Evolutionary conservation across 306 rosid genomes (phyloP).

Genomic region (Lagenaria siceraria): DNA sequence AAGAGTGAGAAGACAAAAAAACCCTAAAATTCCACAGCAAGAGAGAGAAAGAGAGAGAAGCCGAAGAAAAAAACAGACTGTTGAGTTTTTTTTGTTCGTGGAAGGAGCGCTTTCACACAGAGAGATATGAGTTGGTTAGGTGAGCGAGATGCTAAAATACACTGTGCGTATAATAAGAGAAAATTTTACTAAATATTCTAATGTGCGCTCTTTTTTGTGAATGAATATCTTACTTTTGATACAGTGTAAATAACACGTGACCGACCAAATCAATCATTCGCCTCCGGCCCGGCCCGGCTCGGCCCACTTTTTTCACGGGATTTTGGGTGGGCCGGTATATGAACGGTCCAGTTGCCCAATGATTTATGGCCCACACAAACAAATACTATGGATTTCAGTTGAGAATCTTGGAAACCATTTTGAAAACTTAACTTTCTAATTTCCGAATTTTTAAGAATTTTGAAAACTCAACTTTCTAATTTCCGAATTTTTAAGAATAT

Average conservation of each 20-base stretch:
- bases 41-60: constrained; percentile 8
- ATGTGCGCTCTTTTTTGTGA: constrained; percentile 19
- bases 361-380: neutral
- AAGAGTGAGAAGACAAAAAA: neutral
- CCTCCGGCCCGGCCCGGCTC: neutral
- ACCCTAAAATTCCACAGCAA: constrained; percentile 31
- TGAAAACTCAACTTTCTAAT: too few relatives aligned
- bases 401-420: neutral
- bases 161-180: constrained; percentile 17
- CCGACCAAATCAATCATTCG: constrained; percentile 4
- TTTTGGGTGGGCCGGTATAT: neutral
- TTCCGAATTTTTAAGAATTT: too few relatives aligned
- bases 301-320: neutral
- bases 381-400: too few relatives aligned
- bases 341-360: neutral
- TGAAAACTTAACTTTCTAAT: too few relatives aligned
- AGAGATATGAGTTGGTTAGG: constrained; percentile 40
- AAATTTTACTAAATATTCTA: constrained; percentile 15
- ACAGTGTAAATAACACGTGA: neutral
- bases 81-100: constrained; percentile 27
- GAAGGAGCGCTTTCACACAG: constrained; percentile 43
- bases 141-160: constrained; percentile 28
- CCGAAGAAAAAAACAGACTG: neutral
- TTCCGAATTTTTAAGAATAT: too few relatives aligned
- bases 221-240: neutral